phyloP scores from a whole-genome alignment of 2,329 filamentous ascomycete genomes.

The Neurospora sp. region DNA sequence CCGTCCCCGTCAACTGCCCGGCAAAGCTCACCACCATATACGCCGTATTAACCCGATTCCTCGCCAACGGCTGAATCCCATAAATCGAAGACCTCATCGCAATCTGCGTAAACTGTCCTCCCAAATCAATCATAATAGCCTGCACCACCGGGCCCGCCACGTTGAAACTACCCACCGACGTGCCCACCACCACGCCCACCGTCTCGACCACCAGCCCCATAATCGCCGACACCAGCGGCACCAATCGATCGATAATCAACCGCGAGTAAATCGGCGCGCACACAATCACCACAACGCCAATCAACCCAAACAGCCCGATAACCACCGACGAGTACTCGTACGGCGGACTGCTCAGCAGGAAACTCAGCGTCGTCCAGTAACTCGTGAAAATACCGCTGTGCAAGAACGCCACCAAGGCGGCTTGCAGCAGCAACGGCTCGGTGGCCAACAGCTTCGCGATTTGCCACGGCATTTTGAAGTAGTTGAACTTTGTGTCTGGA shows the following conservation, averaged over 20 bases:
- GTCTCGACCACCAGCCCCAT: slow-evolving; percentile 50
- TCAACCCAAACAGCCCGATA: slow-evolving; percentile 71
- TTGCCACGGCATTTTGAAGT: slow-evolving; percentile 52
- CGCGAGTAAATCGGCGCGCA: slow-evolving; percentile 61
- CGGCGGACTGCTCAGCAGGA: slow-evolving; percentile 60
- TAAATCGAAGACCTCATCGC: slow-evolving; percentile 65
- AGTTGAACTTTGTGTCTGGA: slow-evolving; percentile 46
- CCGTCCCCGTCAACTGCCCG: slow-evolving; percentile 63
- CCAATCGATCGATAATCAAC: slow-evolving; percentile 58
- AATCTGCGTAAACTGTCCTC: slow-evolving; percentile 63
- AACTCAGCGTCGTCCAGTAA: slow-evolving; percentile 61
- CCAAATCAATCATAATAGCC: slow-evolving; percentile 60
- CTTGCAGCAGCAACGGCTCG: slow-evolving; percentile 60
- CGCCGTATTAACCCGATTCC: slow-evolving; percentile 70
- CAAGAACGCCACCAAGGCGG: slow-evolving; percentile 56
- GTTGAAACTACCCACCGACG: slow-evolving; percentile 54
- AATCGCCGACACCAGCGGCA: slow-evolving; percentile 57
- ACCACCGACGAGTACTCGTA: slow-evolving; percentile 57
- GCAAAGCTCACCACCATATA: slow-evolving; percentile 71
- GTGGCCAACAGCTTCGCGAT: slow-evolving; percentile 54
- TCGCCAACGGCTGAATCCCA: slow-evolving; percentile 55
- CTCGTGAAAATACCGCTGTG: slow-evolving; percentile 40
- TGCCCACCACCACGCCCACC: slow-evolving; percentile 54
- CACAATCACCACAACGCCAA: slow-evolving; percentile 61
- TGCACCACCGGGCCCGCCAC: slow-evolving; percentile 65